Percentiles rank a stretch among this genome's conserved stretches.
These are phyloP conservation scores for Eucalyptus erythrocorys DNA, from an alignment of 345 rosid species.

Conservation along the genomic window DNA sequence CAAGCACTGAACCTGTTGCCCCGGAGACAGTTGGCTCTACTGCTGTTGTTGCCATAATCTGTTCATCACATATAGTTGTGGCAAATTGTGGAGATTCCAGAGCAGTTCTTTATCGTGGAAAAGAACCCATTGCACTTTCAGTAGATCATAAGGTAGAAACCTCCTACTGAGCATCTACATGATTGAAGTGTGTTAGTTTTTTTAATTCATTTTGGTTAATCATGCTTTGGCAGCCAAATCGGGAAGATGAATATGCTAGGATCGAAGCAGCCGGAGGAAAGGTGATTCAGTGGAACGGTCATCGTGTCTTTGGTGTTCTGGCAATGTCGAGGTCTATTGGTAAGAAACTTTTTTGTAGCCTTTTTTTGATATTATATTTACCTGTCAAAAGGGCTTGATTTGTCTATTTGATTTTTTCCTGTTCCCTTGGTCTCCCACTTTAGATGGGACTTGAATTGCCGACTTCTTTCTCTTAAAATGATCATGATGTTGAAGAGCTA, in stretches of 20 bases:
- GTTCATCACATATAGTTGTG: conserved; percentile 79
- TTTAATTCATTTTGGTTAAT: neutral
- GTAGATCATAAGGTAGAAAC: conserved; percentile 81
- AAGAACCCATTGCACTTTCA: conserved; percentile 83
- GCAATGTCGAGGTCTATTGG: conserved; percentile 99
- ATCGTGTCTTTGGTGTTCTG: conserved; percentile 94
- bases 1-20: conserved; percentile 47
- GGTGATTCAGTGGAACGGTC: conserved; percentile 97
- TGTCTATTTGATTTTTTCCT: neutral
- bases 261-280: conserved; percentile 97
- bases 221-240: conserved; percentile 60
- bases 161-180: neutral
- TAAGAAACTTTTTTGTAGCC: conserved; percentile 8
- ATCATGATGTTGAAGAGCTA: neutral
- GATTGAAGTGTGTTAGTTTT: neutral
- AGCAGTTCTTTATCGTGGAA: conserved; percentile 91
- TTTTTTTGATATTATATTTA: neutral
- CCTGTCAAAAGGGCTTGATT: neutral
- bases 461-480: neutral
- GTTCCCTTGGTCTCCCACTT: neutral
- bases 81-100: conserved; percentile 98
- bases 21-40: conserved; percentile 99
- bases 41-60: conserved; percentile 75
- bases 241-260: conserved; percentile 91
- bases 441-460: neutral